Percentiles rank a stretch among this genome's conserved stretches.
These are phyloP conservation scores for Arabidopsis lyrata DNA, from an alignment of 441 rosid species.

Conservation along the genomic window DNA sequence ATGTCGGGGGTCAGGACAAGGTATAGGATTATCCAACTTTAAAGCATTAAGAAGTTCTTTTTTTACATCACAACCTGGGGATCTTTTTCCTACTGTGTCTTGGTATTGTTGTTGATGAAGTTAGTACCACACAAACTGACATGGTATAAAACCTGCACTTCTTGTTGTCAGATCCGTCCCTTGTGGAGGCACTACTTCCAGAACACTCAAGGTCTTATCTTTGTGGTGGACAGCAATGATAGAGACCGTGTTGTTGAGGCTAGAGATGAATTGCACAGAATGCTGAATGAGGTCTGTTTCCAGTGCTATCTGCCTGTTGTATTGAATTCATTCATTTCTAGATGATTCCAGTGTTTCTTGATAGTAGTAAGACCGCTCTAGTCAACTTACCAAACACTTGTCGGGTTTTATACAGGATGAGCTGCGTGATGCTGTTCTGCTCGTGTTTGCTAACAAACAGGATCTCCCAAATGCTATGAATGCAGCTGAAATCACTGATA, in stretches of 20 bases:
- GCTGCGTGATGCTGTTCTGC: constrained; percentile 72
- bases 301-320: background rate
- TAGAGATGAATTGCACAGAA: constrained; percentile 72
- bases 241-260: constrained; percentile 80
- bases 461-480: constrained; percentile 80
- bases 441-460: constrained; percentile 77
- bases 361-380: background rate
- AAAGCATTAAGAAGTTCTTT: background rate
- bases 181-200: constrained; percentile 59
- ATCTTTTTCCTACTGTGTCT: background rate
- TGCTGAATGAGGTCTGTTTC: constrained; percentile 57
- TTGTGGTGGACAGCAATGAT: constrained; percentile 80
- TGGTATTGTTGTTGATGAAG: background rate
- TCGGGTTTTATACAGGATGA: constrained; percentile 54
- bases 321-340: background rate
- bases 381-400: constrained; percentile 3
- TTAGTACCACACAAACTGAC: constrained; percentile 2
- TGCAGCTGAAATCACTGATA: constrained; percentile 71
- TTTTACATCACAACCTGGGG: background rate
- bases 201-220: constrained; percentile 74
- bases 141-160: background rate
- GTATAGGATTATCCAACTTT: constrained; percentile 27
- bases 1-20: constrained; percentile 95
- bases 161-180: constrained; percentile 42
- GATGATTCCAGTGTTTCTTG: background rate